Conservation (phyloP, 257 asterid genomes). For the Nemophila menziesii region DNA sequence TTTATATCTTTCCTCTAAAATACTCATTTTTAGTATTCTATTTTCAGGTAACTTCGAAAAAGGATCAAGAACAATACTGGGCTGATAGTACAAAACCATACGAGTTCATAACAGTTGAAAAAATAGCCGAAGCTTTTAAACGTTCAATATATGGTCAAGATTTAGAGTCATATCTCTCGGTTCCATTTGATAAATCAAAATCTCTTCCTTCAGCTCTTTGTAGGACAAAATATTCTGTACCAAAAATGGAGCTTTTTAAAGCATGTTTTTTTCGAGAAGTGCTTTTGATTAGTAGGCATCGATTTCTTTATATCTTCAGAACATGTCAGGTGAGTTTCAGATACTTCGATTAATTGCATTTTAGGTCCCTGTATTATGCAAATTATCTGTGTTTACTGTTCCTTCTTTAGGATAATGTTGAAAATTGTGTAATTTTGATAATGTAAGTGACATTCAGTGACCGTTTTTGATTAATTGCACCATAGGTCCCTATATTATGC, state of each 20-base stretch:
- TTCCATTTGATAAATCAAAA: slow-evolving; percentile 50
- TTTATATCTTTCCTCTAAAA: background rate
- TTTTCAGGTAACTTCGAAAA: slow-evolving; percentile 61
- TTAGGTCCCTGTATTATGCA: too few relatives aligned
- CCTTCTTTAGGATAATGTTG: too few relatives aligned
- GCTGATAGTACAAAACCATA: slow-evolving; percentile 59
- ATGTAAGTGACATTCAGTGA: too few relatives aligned
- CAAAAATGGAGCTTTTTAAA: slow-evolving; percentile 59
- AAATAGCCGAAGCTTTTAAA: slow-evolving; percentile 60
- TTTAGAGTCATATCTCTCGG: slow-evolving; percentile 31
- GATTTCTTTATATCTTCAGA: slow-evolving; percentile 60
- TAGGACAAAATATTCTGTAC: slow-evolving; percentile 44
- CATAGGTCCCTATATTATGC: too few relatives aligned
- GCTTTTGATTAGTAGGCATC: slow-evolving; percentile 63
- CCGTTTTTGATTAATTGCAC: too few relatives aligned
- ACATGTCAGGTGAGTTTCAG: slow-evolving; percentile 56
- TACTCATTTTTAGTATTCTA: slow-evolving; percentile 1
- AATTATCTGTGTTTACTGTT: too few relatives aligned
- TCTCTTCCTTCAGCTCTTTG: slow-evolving; percentile 56
- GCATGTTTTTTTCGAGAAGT: slow-evolving; percentile 71
- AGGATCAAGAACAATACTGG: slow-evolving; percentile 92
- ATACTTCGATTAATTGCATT: too few relatives aligned
- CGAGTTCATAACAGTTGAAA: slow-evolving; percentile 52
- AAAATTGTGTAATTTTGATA: too few relatives aligned
- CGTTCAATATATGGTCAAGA: slow-evolving; percentile 46